Evolutionary conservation across 768 basidiomycete species (phyloP).

Genomic region (Boletus pseudo-olivaceus): DNA sequence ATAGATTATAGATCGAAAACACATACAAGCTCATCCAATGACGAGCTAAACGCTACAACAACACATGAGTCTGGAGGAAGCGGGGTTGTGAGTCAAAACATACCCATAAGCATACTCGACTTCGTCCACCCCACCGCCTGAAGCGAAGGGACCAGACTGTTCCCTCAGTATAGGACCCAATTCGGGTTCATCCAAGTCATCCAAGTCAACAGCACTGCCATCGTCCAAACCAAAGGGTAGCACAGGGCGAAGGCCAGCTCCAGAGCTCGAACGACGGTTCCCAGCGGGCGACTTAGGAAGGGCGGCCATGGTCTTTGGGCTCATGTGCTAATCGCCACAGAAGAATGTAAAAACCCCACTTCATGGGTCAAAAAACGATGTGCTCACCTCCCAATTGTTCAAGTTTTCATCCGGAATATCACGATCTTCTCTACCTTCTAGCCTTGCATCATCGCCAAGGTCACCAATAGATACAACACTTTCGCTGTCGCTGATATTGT

Average conservation of each 20-base stretch:
- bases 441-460: slow-evolving; percentile 71
- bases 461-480: slow-evolving; percentile 90
- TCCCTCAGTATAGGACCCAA: slow-evolving; percentile 77
- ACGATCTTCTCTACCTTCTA: slow-evolving; percentile 62
- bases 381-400: slow-evolving; percentile 93
- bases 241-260: slow-evolving; percentile 80
- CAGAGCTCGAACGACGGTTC: slow-evolving; percentile 77
- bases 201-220: slow-evolving; percentile 64
- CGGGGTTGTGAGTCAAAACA: slow-evolving; percentile 31
- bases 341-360: not conserved
- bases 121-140: slow-evolving; percentile 83
- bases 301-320: slow-evolving; percentile 91
- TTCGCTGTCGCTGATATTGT: slow-evolving; percentile 91
- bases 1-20: not conserved
- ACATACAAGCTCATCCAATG: not conserved
- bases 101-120: slow-evolving; percentile 88
- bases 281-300: slow-evolving; percentile 89
- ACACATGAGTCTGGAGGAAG: slow-evolving; percentile 8
- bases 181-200: slow-evolving; percentile 70
- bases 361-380: not conserved
- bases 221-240: slow-evolving; percentile 75
- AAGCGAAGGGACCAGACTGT: slow-evolving; percentile 66
- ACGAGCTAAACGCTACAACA: slow-evolving; percentile 9
- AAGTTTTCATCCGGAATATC: slow-evolving; percentile 73
- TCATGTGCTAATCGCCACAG: slow-evolving; percentile 70